Percentiles rank a stretch among this genome's conserved stretches.
These are phyloP conservation scores for Heterobasidion annosum DNA, from an alignment of 1,284 basidiomycete genomes.

Conservation along the genomic window DNA sequence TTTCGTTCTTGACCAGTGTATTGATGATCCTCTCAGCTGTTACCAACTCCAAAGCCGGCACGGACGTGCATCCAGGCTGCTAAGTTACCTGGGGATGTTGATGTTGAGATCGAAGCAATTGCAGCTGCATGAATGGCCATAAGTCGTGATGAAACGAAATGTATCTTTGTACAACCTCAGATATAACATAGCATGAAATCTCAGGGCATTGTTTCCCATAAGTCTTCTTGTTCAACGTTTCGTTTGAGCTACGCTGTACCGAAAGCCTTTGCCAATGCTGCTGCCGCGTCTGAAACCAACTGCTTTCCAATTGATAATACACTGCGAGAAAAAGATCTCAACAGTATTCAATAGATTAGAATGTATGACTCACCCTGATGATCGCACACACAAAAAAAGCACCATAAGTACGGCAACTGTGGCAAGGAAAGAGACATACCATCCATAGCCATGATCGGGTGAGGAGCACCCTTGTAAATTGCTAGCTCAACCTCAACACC, in stretches of 20 bases:
- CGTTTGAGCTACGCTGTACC: constrained; percentile 7
- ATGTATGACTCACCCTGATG: constrained; percentile 12
- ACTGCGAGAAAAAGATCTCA: constrained; percentile 19
- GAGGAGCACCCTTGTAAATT: constrained; percentile 52
- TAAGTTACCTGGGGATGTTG: constrained; percentile 66
- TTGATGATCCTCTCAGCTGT: constrained; percentile 21
- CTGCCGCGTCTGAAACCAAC: constrained; percentile 45
- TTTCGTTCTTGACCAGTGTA: background rate
- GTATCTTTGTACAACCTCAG: background rate
- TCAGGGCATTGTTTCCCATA: background rate
- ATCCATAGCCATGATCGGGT: constrained; percentile 66
- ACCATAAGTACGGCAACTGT: background rate
- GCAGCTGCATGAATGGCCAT: constrained; percentile 26
- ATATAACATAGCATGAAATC: background rate
- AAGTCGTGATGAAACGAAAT: background rate
- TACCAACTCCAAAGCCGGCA: constrained; percentile 64
- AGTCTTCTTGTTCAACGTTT: background rate
- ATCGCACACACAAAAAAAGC: constrained; percentile 6
- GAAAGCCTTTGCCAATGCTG: constrained; percentile 37
- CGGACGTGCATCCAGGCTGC: constrained; percentile 76
- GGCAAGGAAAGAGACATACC: constrained; percentile 25
- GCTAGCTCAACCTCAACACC: constrained; percentile 48
- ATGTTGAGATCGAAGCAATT: constrained; percentile 75
- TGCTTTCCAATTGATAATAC: constrained; percentile 40
- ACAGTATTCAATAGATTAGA: background rate